These are phyloP conservation scores for Saccharum hybrid DNA, from an alignment of 202 grass and related monocot genomes.

Conservation along the genomic window DNA sequence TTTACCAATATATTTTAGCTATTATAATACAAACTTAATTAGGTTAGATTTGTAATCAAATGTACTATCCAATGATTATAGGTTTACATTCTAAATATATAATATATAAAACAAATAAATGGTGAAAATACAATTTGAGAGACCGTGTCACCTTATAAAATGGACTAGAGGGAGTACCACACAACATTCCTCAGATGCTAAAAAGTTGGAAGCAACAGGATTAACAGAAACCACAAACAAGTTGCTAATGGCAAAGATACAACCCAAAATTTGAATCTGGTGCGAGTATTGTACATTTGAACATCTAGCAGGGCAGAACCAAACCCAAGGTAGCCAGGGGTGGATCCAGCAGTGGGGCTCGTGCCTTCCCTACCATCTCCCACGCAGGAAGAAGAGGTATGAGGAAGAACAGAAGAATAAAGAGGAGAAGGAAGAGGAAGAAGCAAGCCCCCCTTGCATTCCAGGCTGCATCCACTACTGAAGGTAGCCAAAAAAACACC, in stretches of 20 bases:
- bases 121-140: background rate
- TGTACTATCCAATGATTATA: background rate
- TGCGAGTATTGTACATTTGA: slow-evolving; percentile 26
- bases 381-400: too few species aligned
- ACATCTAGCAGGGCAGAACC: background rate
- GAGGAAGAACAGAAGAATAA: too few species aligned
- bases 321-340: background rate
- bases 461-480: too few species aligned
- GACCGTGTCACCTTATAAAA: background rate
- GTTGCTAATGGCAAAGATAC: background rate
- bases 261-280: background rate
- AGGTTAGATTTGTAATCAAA: background rate
- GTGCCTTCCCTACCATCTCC: too few species aligned
- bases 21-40: background rate
- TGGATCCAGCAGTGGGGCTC: too few species aligned
- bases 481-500: background rate
- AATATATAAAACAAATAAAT: background rate
- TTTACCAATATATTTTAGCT: background rate
- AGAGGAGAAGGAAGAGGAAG: too few species aligned
- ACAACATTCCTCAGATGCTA: background rate
- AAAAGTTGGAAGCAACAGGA: background rate
- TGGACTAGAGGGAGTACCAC: background rate
- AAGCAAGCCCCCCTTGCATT: too few species aligned
- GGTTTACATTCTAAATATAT: background rate
- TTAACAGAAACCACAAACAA: background rate